Conservation (phyloP, 306 rosid genomes). For the Cucurbita argyrosperma region DNA sequence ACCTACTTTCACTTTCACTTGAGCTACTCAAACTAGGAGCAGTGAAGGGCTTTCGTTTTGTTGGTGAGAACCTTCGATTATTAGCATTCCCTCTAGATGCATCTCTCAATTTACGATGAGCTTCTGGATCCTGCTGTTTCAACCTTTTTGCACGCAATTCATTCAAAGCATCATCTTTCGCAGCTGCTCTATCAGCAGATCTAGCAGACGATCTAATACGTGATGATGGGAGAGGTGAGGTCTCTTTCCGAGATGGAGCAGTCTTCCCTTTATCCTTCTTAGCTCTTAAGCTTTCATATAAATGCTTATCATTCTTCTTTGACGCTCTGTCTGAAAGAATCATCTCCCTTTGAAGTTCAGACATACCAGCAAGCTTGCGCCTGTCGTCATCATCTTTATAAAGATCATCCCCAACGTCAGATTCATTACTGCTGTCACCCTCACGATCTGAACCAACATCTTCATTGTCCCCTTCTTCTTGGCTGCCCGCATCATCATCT, state of each 20-base stretch:
- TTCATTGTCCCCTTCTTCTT: constrained; percentile 48
- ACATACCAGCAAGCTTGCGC: constrained; percentile 73
- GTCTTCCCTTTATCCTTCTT: constrained; percentile 63
- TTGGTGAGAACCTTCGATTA: constrained; percentile 27
- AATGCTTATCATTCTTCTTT: constrained; percentile 62
- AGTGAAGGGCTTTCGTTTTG: constrained; percentile 34
- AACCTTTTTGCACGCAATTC: constrained; percentile 82
- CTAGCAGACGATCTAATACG: constrained; percentile 66
- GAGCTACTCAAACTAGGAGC: constrained; percentile 51
- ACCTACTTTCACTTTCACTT: constrained; percentile 71
- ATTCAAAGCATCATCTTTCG: constrained; percentile 85
- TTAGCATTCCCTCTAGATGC: constrained; percentile 43
- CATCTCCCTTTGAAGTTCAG: constrained; percentile 95
- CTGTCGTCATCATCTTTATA: constrained; percentile 74
- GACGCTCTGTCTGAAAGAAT: constrained; percentile 74
- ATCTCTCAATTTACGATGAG: constrained; percentile 40
- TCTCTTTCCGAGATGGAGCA: constrained; percentile 29
- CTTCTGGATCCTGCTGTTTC: constrained; percentile 83
- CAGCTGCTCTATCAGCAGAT: constrained; percentile 67
- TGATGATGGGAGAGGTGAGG: constrained; percentile 51
- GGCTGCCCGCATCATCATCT: constrained; percentile 68
- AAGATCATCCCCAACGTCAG: constrained; percentile 79
- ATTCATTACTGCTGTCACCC: constrained; percentile 53
- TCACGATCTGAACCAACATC: constrained; percentile 36
- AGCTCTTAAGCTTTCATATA: constrained; percentile 55